phyloP scores from a whole-genome alignment of 1,284 basidiomycete genomes.

The Pseudozyma hubeiensis region DNA sequence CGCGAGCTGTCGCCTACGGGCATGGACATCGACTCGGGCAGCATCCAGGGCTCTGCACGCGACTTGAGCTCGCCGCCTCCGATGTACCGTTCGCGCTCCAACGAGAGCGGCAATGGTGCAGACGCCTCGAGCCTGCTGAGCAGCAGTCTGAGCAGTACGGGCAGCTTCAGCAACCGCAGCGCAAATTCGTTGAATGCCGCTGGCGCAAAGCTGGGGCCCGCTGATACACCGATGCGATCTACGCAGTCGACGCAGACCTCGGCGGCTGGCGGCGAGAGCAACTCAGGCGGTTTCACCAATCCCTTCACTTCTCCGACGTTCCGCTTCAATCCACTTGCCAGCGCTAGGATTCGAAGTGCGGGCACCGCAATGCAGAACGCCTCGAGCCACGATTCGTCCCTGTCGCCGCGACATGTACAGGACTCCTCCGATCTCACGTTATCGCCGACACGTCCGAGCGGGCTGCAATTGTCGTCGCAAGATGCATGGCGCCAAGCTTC shows the following conservation, averaged over 20 bases:
- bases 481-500: constrained; percentile 45
- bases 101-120: constrained; percentile 16
- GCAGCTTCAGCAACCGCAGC: constrained; percentile 9
- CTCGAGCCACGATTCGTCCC: constrained; percentile 14
- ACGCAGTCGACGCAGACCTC: constrained; percentile 39
- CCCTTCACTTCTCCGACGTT: constrained; percentile 40
- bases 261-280: background rate
- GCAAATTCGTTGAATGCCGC: constrained; percentile 11
- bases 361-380: constrained; percentile 13
- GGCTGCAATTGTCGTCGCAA: constrained; percentile 18
- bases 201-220: background rate
- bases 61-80: constrained; percentile 56
- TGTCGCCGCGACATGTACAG: constrained; percentile 10
- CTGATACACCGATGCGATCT: constrained; percentile 20
- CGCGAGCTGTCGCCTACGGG: constrained; percentile 56
- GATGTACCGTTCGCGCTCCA: constrained; percentile 47
- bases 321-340: constrained; percentile 27
- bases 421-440: constrained; percentile 12
- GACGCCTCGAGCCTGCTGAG: constrained; percentile 8
- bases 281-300: constrained; percentile 25
- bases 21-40: constrained; percentile 54
- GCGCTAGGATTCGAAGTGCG: constrained; percentile 6
- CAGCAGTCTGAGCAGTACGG: constrained; percentile 27
- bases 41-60: constrained; percentile 21
- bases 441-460: constrained; percentile 14